phyloP scores from a whole-genome alignment of 2,329 filamentous ascomycete genomes.

The Arthrobotrys entomopaga region DNA sequence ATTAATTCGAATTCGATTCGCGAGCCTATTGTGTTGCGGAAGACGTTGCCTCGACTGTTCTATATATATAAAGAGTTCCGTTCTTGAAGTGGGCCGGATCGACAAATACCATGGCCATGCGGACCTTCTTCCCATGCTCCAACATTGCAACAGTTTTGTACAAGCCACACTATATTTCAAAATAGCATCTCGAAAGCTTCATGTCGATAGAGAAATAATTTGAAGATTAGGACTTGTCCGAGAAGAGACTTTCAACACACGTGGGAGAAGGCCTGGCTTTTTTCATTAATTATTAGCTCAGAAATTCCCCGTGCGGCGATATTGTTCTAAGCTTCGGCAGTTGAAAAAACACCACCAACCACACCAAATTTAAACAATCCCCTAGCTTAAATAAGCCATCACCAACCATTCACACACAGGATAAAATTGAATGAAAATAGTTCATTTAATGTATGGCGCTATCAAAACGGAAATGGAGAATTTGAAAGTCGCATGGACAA shows the following conservation, averaged over 20 bases:
- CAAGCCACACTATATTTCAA: constrained; percentile 40
- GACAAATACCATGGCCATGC: constrained; percentile 25
- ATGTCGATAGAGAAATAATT: constrained; percentile 13
- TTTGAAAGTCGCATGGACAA: constrained; percentile 26
- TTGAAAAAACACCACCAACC: constrained; percentile 24
- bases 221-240: constrained; percentile 11
- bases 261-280: constrained; percentile 12
- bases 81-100: constrained; percentile 13
- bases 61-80: constrained; percentile 47
- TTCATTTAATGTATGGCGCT: constrained; percentile 6
- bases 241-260: background rate
- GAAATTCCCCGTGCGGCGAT: constrained; percentile 44
- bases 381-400: constrained; percentile 30
- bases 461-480: constrained; percentile 8
- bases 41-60: constrained; percentile 24
- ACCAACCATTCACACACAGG: background rate
- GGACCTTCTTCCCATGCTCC: constrained; percentile 24
- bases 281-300: constrained; percentile 44
- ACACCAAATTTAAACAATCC: constrained; percentile 26
- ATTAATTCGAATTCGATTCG: constrained; percentile 23
- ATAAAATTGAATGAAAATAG: constrained; percentile 34
- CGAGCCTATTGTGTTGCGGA: constrained; percentile 34
- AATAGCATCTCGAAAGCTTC: constrained; percentile 32
- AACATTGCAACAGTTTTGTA: constrained; percentile 22
- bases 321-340: constrained; percentile 53